phyloP scores from a whole-genome alignment of 768 basidiomycete genomes.

The Zangia roseola region DNA sequence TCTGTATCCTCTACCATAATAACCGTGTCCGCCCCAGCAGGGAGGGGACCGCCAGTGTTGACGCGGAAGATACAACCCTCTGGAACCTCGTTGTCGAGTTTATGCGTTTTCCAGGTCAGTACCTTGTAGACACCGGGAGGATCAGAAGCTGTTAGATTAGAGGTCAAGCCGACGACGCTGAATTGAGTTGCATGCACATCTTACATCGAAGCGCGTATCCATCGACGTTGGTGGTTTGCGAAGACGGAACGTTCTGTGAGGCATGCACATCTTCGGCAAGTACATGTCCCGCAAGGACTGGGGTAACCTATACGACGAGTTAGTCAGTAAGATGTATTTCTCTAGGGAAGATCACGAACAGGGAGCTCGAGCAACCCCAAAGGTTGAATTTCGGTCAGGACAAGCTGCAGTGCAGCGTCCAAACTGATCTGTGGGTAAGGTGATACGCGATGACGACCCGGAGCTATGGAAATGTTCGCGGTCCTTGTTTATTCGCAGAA shows the following conservation, averaged over 20 bases:
- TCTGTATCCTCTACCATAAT: constrained; percentile 95
- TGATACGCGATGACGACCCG: constrained; percentile 70
- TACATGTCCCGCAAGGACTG: constrained; percentile 60
- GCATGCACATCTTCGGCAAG: constrained; percentile 76
- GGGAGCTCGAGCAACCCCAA: constrained; percentile 39
- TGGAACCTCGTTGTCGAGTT: constrained; percentile 38
- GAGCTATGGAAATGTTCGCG: constrained; percentile 39
- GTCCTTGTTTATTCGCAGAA: background rate
- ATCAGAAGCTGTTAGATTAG: constrained; percentile 50
- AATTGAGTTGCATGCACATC: constrained; percentile 11
- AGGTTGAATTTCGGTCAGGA: constrained; percentile 48
- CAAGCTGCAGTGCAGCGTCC: constrained; percentile 57
- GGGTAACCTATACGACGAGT: constrained; percentile 49
- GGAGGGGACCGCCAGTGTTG: constrained; percentile 85
- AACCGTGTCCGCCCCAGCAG: constrained; percentile 69
- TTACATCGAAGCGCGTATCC: constrained; percentile 81
- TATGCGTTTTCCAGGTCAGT: constrained; percentile 50
- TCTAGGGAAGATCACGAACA: constrained; percentile 35
- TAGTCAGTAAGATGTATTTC: background rate
- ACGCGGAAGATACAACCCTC: constrained; percentile 55
- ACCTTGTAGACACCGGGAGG: constrained; percentile 66
- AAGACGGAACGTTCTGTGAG: constrained; percentile 58
- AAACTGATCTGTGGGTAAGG: constrained; percentile 73
- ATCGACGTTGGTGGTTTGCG: constrained; percentile 79
- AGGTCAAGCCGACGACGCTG: constrained; percentile 1